These are phyloP conservation scores for Alternaria sp. DNA, from an alignment of 2,329 filamentous ascomycete genomes.

Conservation along the genomic window DNA sequence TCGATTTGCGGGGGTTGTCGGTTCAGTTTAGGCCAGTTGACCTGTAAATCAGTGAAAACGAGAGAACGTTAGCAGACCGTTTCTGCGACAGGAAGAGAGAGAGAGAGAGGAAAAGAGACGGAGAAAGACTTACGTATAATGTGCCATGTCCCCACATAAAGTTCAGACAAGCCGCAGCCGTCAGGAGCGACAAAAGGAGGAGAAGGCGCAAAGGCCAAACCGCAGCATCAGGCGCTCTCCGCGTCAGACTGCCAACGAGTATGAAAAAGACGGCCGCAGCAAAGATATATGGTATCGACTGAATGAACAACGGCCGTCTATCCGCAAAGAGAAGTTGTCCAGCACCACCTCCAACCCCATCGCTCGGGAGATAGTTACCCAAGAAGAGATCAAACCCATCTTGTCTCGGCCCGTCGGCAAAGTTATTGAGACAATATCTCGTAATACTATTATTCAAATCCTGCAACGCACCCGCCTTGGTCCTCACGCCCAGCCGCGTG, in stretches of 20 bases:
- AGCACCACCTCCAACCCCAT: conserved; percentile 70
- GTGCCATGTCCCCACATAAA: conserved; percentile 89
- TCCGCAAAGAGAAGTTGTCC: conserved; percentile 82
- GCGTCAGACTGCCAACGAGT: conserved; percentile 76
- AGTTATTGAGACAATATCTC: conserved; percentile 93
- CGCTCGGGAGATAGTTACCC: conserved; percentile 81
- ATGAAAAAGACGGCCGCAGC: conserved; percentile 87
- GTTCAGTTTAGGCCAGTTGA: conserved; percentile 98
- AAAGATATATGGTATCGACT: conserved; percentile 91
- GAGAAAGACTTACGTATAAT: conserved; percentile 74
- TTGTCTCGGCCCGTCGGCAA: conserved; percentile 89
- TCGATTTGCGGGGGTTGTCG: conserved; percentile 86
- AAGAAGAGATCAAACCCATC: conserved; percentile 96
- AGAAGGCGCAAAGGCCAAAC: conserved; percentile 86
- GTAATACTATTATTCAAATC: conserved; percentile 89
- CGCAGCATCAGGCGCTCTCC: conserved; percentile 73
- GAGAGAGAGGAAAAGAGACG: no score
- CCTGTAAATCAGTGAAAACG: conserved; percentile 60
- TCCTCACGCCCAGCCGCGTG: conserved; percentile 90
- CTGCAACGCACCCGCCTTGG: conserved; percentile 82
- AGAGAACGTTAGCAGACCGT: no score
- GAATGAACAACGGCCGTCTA: conserved; percentile 83
- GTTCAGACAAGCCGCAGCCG: conserved; percentile 74
- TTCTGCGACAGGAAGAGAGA: no score
- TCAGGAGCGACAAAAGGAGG: conserved; percentile 76